Evolutionary conservation across 331 rosid genomes (phyloP).

Genomic region (Malus hybrid): DNA sequence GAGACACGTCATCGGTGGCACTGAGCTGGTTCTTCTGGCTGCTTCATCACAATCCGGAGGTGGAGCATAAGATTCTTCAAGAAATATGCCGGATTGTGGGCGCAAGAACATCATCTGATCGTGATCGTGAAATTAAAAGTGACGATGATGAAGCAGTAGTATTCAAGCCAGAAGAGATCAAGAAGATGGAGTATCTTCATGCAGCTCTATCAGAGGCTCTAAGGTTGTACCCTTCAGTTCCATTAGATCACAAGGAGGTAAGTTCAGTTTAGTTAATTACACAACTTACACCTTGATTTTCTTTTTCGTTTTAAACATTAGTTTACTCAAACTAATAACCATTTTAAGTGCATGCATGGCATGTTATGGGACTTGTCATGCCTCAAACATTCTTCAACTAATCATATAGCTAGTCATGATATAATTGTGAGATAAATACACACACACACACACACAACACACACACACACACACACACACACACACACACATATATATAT

Average conservation of each 20-base stretch:
- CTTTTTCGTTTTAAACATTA: background rate
- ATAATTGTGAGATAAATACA: background rate
- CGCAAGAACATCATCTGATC: slow-evolving; percentile 18
- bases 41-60: slow-evolving; percentile 54
- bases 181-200: slow-evolving; percentile 88
- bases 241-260: slow-evolving; percentile 91
- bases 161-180: slow-evolving; percentile 62
- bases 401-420: background rate
- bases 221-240: slow-evolving; percentile 83
- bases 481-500: no score
- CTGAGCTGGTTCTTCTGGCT: slow-evolving; percentile 94
- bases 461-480: no score
- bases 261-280: background rate
- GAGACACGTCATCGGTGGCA: slow-evolving; percentile 95
- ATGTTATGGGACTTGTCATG: background rate
- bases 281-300: background rate
- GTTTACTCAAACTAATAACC: background rate
- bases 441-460: no score
- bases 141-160: slow-evolving; percentile 18
- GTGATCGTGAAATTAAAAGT: background rate
- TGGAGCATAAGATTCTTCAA: slow-evolving; percentile 40
- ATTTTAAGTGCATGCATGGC: background rate
- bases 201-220: slow-evolving; percentile 86
- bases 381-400: background rate
- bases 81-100: slow-evolving; percentile 49